Percentiles rank a stretch among this genome's conserved stretches.
These are phyloP conservation scores for Candida sp. DNA, from an alignment of 1,139 yeast genomes.

Conservation along the genomic window DNA sequence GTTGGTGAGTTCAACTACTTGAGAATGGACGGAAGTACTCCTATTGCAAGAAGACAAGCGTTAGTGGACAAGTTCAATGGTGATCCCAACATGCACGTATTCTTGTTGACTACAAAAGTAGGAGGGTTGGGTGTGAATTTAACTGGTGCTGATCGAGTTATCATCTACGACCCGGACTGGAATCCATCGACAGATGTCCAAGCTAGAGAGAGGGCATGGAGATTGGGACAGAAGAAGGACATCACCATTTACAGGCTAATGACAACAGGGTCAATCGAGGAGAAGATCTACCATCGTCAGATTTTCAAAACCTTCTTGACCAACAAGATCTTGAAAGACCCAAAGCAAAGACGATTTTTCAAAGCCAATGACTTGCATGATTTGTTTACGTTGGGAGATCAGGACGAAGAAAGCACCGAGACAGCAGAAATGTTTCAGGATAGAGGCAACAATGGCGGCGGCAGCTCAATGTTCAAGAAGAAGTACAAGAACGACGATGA, in stretches of 20 bases:
- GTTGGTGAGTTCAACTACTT: slow-evolving; percentile 49
- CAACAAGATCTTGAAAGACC: slow-evolving; percentile 93
- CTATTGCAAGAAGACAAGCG: slow-evolving; percentile 73
- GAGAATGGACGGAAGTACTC: slow-evolving; percentile 96
- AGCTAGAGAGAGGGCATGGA: slow-evolving; percentile 97
- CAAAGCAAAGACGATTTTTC: slow-evolving; percentile 92
- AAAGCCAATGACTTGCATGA: slow-evolving; percentile 93
- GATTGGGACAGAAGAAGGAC: slow-evolving; percentile 92
- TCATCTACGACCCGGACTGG: slow-evolving; percentile 98
- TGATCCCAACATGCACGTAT: slow-evolving; percentile 60
- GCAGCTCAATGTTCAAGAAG: slow-evolving; percentile 26
- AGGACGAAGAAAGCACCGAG: slow-evolving; percentile 66
- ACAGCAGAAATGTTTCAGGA: slow-evolving; percentile 69
- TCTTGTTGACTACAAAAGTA: slow-evolving; percentile 88
- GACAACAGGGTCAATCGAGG: slow-evolving; percentile 97
- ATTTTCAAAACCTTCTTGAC: slow-evolving; percentile 94
- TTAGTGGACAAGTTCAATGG: slow-evolving; percentile 83
- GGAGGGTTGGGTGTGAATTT: slow-evolving; percentile 96
- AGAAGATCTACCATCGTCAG: slow-evolving; percentile 95
- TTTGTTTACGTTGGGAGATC: slow-evolving; percentile 82
- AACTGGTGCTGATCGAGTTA: slow-evolving; percentile 95
- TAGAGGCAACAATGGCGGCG: slow-evolving; percentile 46
- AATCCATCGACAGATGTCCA: slow-evolving; percentile 98
- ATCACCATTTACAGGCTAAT: slow-evolving; percentile 92
- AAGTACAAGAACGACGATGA: slow-evolving; percentile 55